Base-by-base conservation (phyloP, 306 rosid species). In the Corylus americana region DNA sequence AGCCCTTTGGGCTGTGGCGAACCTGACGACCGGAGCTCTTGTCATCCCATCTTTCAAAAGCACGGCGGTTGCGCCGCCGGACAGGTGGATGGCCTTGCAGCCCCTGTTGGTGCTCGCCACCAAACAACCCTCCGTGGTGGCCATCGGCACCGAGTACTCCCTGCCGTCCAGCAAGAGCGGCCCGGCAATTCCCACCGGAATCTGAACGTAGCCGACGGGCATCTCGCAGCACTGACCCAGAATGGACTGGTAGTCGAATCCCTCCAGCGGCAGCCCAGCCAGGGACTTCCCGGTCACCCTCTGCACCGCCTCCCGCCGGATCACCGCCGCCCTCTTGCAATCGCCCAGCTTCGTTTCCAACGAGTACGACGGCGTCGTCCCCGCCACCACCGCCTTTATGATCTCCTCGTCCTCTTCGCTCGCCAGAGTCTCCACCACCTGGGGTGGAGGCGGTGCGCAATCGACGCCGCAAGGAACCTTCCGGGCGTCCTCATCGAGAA, bases 161-260 rank as follows among this genome's bases (percentile, higher is more conserved):
- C 62, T 77, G 8, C 95, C 97, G 54, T 94, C 94, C 0, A 94
- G 86, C 63, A 89, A 76, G 69, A 94, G 75, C 0, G 98, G 98
- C 0, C 98, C 98, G 0, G 95, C 97, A 17, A 94, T 89, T 6
- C 98, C 98, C 13, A 94, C 97, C 7, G 98, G 98, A 74, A 94
- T 86, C 78, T 91, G 97, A 2, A 94, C 68, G 31, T 82, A 92
- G 1, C 98, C 98, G 2, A 94, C 71, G 18, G 98, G 98, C 97
- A 92, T 91, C 77, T 94, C 98, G 11, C 97, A 94, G 85, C 98
- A 94, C 91, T 94, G 97, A 0, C 97, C 98, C 72, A 92, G 58
- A 22, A 94, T 91, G 0, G 98, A 84, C 1, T 81, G 94, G 55
- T 92, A 94, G 77, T 94, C 89, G 55, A 92, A 92, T 4, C 94